Base-by-base conservation (phyloP, 1,284 basidiomycete genomes). In the Gymnopus androsaceus region DNA sequence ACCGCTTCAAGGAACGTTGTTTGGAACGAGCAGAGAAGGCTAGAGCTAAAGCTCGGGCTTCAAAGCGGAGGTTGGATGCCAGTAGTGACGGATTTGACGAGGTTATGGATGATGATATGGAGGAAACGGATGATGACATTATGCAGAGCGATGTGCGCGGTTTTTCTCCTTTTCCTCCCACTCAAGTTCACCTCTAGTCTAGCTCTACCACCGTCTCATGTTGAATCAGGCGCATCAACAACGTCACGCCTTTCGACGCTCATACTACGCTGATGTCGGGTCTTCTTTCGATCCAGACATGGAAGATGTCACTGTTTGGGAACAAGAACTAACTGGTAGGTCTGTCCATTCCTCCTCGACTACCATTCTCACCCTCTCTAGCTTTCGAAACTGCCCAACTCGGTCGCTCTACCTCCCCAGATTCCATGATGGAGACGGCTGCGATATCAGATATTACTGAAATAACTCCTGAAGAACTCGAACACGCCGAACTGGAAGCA, bases 1-100 rank as follows among this genome's bases (percentile, higher is more conserved):
- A 85, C 48, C 78, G 80, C n/a, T 80, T 90, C 63, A 79, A 78
- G 62, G 78, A 78, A 3, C 75, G 78, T 38, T 88, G 85, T 66
- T 66, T 84, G 40, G 81, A 85, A 64, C 75, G 84, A 21, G 85
- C 82, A 0, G 72, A 73, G 36, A 77, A 76, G 58, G 81, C 82
- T 4, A 74, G 85, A 46, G 75, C 77, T 41, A 76, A 74, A 28
- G 78, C 77, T 30, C 67, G 87, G 2, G 69, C 65, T 15, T 69
- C 69, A 8, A 65, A 69, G 28, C 72, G 75, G 53, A 64, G 75
- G 48, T 69, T 70, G 54, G 63, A 54, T 50, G 62, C 59, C 58
- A 83, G 78, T 58, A 81, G 80, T 62, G 81, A 84, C 62, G 80
- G 76, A n/a, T 71, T 75, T 51, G 82, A 83, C 57, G 68, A 63